A percentile compares a stretch with the other conserved stretches of the same genome.
Evolutionary conservation across 164 flowering plant species (phyloP).

Genomic region (Berberis vulgaris): DNA sequence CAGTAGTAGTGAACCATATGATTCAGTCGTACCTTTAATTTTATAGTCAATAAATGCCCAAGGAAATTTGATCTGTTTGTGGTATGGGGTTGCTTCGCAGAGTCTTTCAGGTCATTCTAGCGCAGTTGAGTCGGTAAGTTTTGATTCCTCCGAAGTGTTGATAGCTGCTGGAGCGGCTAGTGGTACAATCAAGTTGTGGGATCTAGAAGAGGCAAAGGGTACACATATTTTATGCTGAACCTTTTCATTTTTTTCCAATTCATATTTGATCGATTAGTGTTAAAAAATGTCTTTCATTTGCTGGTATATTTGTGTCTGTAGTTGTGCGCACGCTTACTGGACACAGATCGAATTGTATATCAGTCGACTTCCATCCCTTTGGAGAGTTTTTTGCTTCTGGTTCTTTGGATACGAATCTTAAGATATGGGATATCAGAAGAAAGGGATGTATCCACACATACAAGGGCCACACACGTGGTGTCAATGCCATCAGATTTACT

Average conservation of each 20-base stretch:
- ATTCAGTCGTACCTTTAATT: too few relatives aligned
- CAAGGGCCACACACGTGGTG: conserved; percentile 97
- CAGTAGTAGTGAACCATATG: too few relatives aligned
- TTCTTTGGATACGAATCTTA: conserved; percentile 92
- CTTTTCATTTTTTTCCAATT: too few relatives aligned
- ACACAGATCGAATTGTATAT: conserved; percentile 90
- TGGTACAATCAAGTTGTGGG: conserved; percentile 98
- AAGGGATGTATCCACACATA: conserved; percentile 97
- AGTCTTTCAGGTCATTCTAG: conserved; percentile 95
- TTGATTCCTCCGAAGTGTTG: conserved; percentile 87
- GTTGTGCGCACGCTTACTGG: conserved; percentile 98
- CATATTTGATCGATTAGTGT: too few relatives aligned
- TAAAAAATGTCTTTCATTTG: neutral
- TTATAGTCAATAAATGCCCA: neutral
- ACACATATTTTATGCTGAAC: conserved; percentile 12
- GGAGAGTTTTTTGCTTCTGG: conserved; percentile 99
- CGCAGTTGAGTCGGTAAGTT: conserved; percentile 89
- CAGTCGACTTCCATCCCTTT: conserved; percentile 98
- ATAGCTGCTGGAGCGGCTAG: conserved; percentile 99
- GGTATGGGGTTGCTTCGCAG: conserved; percentile 27
- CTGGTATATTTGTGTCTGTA: conserved; percentile 19
- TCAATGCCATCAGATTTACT: conserved; percentile 89
- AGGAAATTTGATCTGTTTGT: neutral
- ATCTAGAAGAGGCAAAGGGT: conserved; percentile 97
- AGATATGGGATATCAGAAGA: conserved; percentile 98